Conservation (phyloP, 2,329 filamentous ascomycete species). For the Alternaria gaisen region DNA sequence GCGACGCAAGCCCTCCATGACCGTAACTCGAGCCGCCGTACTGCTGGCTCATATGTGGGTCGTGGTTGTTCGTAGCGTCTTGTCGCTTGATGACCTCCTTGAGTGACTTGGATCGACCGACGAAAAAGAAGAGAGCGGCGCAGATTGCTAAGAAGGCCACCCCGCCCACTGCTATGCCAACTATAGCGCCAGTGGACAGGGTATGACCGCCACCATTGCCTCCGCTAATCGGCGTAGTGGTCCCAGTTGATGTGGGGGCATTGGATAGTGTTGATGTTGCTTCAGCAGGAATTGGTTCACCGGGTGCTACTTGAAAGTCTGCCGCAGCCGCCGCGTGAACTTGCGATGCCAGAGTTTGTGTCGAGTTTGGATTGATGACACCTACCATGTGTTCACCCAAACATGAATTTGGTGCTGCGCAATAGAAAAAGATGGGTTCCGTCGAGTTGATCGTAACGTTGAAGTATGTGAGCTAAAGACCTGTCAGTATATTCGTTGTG, state of each 20-base stretch:
- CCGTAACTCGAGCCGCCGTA: conserved; percentile 11
- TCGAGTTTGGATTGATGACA: conserved; percentile 70
- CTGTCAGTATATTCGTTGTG: neutral
- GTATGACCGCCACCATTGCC: conserved; percentile 10
- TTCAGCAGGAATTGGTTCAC: conserved; percentile 53
- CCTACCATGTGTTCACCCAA: conserved; percentile 74
- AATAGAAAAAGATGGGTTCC: conserved; percentile 52
- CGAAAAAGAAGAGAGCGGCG: conserved; percentile 71
- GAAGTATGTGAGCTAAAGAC: conserved; percentile 38
- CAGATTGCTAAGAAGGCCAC: conserved; percentile 68
- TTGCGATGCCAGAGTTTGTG: conserved; percentile 42
- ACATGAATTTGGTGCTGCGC: conserved; percentile 70
- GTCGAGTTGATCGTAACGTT: conserved; percentile 49
- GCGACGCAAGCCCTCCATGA: conserved; percentile 15
- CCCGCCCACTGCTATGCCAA: conserved; percentile 69
- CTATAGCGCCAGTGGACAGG: conserved; percentile 54
- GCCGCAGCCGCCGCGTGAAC: conserved; percentile 34
- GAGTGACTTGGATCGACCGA: conserved; percentile 57
- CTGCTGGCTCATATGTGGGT: conserved; percentile 11
- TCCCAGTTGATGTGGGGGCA: conserved; percentile 16
- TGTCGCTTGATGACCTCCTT: conserved; percentile 33
- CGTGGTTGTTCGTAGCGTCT: conserved; percentile 2
- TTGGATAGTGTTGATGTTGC: conserved; percentile 27
- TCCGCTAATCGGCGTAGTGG: conserved; percentile 6
- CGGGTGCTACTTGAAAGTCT: conserved; percentile 48